These are phyloP conservation scores for Graphilbum fragrans DNA, from an alignment of 2,329 filamentous ascomycete species.

Conservation along the genomic window DNA sequence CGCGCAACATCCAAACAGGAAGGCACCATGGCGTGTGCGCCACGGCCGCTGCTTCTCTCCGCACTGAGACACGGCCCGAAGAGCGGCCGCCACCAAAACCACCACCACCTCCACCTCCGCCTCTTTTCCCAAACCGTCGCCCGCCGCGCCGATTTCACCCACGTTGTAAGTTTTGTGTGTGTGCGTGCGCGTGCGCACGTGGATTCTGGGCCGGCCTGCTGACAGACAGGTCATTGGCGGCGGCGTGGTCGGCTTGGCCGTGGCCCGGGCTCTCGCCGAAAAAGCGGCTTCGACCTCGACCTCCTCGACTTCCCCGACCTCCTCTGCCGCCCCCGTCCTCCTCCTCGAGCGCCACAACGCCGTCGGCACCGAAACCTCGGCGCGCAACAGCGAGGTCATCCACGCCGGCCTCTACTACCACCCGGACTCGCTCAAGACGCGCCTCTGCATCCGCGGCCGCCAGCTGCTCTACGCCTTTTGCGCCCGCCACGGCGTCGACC, in stretches of 20 bases:
- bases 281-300: not conserved
- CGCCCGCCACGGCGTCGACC: slow-evolving; percentile 49
- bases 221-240: slow-evolving; percentile 28
- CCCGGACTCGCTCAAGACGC: slow-evolving; percentile 61
- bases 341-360: slow-evolving; percentile 68
- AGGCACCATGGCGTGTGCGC: no score
- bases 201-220: no score
- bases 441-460: slow-evolving; percentile 68
- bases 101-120: not conserved
- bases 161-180: slow-evolving; percentile 1
- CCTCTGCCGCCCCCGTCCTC: slow-evolving; percentile 52
- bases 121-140: slow-evolving; percentile 1
- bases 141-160: slow-evolving; percentile 6
- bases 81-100: no score
- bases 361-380: slow-evolving; percentile 76
- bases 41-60: no score
- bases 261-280: slow-evolving; percentile 57
- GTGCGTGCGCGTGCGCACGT: not conserved
- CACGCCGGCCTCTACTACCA: slow-evolving; percentile 94
- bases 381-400: slow-evolving; percentile 90
- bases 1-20: no score
- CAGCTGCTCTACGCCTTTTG: slow-evolving; percentile 72
- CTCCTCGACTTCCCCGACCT: slow-evolving; percentile 25
- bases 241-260: slow-evolving; percentile 65
- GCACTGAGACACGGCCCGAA: no score